Evolutionary conservation across 148 eudicot species (phyloP).

Genomic region (Beta vulgaris): DNA sequence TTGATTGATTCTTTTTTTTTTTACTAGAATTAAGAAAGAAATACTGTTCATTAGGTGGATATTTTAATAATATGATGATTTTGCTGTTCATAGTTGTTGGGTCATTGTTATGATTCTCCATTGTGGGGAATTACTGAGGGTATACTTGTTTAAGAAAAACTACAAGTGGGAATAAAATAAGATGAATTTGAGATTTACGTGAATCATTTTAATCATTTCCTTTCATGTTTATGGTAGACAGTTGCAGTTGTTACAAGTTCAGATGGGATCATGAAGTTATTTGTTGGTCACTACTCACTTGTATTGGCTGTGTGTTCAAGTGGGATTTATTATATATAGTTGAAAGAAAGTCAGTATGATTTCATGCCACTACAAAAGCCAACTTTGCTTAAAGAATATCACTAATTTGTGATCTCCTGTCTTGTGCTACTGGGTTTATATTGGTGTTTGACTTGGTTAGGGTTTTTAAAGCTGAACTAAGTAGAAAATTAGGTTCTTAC

Average conservation of each 20-base stretch:
- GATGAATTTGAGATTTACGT: background rate
- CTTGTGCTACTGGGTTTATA: slow-evolving; percentile 12
- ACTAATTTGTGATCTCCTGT: background rate
- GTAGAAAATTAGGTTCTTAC: background rate
- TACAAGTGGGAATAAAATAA: slow-evolving; percentile 10
- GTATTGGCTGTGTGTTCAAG: slow-evolving; percentile 5
- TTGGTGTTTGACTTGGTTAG: slow-evolving; percentile 7
- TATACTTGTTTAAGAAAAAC: background rate
- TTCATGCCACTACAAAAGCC: slow-evolving; percentile 25
- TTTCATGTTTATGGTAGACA: slow-evolving; percentile 3
- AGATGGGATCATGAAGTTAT: background rate
- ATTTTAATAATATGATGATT: background rate
- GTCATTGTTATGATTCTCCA: slow-evolving; percentile 13
- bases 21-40: background rate
- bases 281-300: slow-evolving; percentile 9
- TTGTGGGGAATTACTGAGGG: background rate
- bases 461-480: background rate
- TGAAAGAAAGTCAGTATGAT: slow-evolving; percentile 17
- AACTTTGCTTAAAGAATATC: slow-evolving; percentile 5
- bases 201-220: slow-evolving; percentile 5
- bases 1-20: slow-evolving; percentile 2
- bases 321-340: slow-evolving; percentile 9
- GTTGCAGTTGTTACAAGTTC: background rate
- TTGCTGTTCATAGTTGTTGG: slow-evolving; percentile 20
- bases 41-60: background rate